Evolutionary conservation across 371 early-diverging fungal genomes (phyloP).

Genomic region (Apophysomyces elegans): DNA sequence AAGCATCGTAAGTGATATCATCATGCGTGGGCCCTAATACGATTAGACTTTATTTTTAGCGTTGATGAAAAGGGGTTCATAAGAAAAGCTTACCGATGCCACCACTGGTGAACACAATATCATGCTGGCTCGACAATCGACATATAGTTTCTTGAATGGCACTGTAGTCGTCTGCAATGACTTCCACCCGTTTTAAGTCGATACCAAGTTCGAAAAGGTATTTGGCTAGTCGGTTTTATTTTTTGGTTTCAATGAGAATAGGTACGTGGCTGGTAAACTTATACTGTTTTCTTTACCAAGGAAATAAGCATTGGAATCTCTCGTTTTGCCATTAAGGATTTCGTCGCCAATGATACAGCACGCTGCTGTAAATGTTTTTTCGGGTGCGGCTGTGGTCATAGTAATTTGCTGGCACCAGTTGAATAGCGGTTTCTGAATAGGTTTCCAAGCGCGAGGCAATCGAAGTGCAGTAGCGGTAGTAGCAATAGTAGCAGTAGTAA

Average conservation of each 20-base stretch:
- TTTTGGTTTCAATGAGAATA: not conserved
- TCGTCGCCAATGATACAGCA: conserved; percentile 69
- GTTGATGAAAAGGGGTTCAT: no score
- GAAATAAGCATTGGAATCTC: conserved; percentile 67
- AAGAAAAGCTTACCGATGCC: conserved; percentile 57
- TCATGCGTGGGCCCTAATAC: conserved; percentile 65
- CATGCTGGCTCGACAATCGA: conserved; percentile 53
- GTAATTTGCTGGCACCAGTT: not conserved
- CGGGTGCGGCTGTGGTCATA: not conserved
- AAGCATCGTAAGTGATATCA: conserved; percentile 73
- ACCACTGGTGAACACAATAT: conserved; percentile 74
- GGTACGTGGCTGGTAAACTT: not conserved
- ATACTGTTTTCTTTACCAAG: conserved; percentile 38
- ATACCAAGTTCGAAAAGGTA: conserved; percentile 66
- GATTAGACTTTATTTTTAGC: not conserved
- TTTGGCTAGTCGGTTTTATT: conserved; percentile 43
- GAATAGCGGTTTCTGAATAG: not conserved
- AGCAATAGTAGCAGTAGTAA: no score
- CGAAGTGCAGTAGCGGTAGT: no score
- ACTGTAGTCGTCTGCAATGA: conserved; percentile 58
- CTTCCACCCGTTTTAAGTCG: conserved; percentile 62
- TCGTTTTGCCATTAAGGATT: conserved; percentile 75
- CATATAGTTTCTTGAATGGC: conserved; percentile 60
- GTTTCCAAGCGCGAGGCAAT: not conserved
- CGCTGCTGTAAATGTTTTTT: conserved; percentile 36